A percentile compares a stretch with the other conserved stretches of the same genome.
Conservation (phyloP, 1,284 basidiomycete genomes). For the Veloboletus limbatus region DNA sequence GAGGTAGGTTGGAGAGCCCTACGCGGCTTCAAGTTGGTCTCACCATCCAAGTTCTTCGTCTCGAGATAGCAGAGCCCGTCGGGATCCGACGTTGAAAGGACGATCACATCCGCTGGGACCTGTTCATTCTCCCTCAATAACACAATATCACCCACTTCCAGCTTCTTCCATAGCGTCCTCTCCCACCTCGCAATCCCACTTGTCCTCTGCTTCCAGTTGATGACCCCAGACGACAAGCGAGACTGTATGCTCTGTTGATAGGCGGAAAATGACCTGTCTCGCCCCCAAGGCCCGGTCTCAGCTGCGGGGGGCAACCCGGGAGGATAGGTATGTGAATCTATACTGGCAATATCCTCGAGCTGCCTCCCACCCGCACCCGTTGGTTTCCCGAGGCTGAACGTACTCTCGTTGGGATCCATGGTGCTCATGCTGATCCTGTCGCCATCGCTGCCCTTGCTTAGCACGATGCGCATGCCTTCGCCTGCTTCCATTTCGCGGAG, state of each 20-base stretch:
- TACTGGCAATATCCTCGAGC: conserved; percentile 57
- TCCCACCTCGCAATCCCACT: conserved; percentile 86
- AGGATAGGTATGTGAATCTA: conserved; percentile 64
- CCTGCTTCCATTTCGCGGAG: conserved; percentile 81
- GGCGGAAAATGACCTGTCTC: conserved; percentile 36
- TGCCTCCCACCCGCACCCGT: conserved; percentile 39
- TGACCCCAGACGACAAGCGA: conserved; percentile 58
- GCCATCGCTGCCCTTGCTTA: conserved; percentile 50
- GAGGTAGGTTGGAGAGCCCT: conserved; percentile 77
- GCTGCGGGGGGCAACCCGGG: conserved; percentile 34
- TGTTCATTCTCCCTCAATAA: conserved; percentile 91
- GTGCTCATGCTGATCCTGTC: conserved; percentile 41
- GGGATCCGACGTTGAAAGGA: conserved; percentile 83
- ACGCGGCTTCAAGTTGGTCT: conserved; percentile 93
- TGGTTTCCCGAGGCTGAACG: conserved; percentile 38
- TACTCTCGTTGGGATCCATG: conserved; percentile 40
- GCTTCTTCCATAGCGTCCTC: conserved; percentile 96
- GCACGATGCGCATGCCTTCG: conserved; percentile 59
- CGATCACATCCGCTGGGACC: conserved; percentile 92
- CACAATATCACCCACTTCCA: conserved; percentile 96
- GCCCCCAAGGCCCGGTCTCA: conserved; percentile 23
- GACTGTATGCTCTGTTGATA: conserved; percentile 59
- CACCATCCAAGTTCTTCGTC: conserved; percentile 96
- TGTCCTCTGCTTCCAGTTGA: conserved; percentile 72
- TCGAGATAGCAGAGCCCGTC: conserved; percentile 88